These are phyloP conservation scores for Tetracladium maxilliforme DNA, from an alignment of 2,329 filamentous ascomycete genomes.

Conservation along the genomic window DNA sequence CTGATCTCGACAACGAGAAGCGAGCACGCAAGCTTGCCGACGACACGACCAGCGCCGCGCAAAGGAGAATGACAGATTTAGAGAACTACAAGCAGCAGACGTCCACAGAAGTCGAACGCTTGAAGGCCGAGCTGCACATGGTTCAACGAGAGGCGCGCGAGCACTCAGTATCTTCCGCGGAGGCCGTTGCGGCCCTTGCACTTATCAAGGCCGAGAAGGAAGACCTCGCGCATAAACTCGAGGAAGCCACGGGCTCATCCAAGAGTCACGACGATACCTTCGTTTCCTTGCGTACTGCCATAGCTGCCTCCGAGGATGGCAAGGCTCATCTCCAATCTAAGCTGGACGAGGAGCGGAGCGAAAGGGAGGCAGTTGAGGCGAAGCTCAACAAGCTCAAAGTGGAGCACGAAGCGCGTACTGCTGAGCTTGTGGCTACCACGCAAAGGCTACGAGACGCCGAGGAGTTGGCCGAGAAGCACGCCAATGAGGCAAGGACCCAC, in stretches of 20 bases:
- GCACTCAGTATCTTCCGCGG: slow-evolving; percentile 61
- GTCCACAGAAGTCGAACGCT: slow-evolving; percentile 67
- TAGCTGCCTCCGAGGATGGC: slow-evolving; percentile 67
- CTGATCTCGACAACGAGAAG: slow-evolving; percentile 69
- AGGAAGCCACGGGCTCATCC: slow-evolving; percentile 50
- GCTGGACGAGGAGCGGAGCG: slow-evolving; percentile 67
- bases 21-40: slow-evolving; percentile 73
- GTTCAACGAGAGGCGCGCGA: slow-evolving; percentile 67
- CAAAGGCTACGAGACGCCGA: slow-evolving; percentile 73
- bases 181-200: slow-evolving; percentile 60
- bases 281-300: slow-evolving; percentile 59
- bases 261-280: slow-evolving; percentile 60
- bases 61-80: slow-evolving; percentile 70
- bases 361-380: slow-evolving; percentile 59
- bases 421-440: slow-evolving; percentile 61
- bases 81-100: slow-evolving; percentile 75
- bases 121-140: slow-evolving; percentile 75
- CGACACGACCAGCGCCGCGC: slow-evolving; percentile 69
- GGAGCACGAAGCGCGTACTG: slow-evolving; percentile 68
- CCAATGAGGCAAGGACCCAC: slow-evolving; percentile 75
- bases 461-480: slow-evolving; percentile 75
- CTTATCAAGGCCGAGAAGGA: slow-evolving; percentile 77
- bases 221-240: slow-evolving; percentile 54
- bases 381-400: slow-evolving; percentile 63
- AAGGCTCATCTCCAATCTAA: slow-evolving; percentile 64